Evolutionary conservation across 768 basidiomycete genomes (phyloP).

Genomic region (Podaxis carcinomalis): DNA sequence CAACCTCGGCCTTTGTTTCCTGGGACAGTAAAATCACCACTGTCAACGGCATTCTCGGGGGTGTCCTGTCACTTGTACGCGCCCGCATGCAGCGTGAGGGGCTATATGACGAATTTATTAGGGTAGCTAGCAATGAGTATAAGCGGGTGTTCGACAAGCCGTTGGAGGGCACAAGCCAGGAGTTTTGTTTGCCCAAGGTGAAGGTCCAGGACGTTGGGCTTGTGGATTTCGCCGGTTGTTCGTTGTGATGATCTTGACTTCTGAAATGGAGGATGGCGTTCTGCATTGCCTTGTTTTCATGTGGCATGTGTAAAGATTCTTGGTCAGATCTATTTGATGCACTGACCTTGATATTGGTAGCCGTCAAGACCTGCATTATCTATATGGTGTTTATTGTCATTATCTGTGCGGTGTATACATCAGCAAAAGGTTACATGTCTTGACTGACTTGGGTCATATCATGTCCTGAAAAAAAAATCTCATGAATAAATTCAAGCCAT

Average conservation of each 20-base stretch:
- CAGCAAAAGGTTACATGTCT: no score
- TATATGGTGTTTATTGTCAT: no score
- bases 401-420: no score
- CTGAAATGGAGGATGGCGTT: no score
- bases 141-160: conserved; percentile 12
- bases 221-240: conserved; percentile 16
- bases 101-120: conserved; percentile 17
- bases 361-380: no score
- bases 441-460: no score
- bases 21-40: conserved; percentile 23
- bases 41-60: conserved; percentile 19
- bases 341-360: no score
- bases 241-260: background rate
- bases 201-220: conserved; percentile 15
- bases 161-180: conserved; percentile 12
- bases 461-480: no score
- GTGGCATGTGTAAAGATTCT: no score
- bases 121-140: conserved; percentile 13
- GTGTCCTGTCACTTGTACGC: conserved; percentile 17
- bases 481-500: no score
- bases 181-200: conserved; percentile 15
- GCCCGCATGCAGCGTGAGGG: conserved; percentile 16
- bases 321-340: no score
- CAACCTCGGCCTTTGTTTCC: conserved; percentile 21
- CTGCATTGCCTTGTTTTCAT: no score